Base-by-base conservation (phyloP, 768 basidiomycete species). In the Phaffia tasmanica region DNA sequence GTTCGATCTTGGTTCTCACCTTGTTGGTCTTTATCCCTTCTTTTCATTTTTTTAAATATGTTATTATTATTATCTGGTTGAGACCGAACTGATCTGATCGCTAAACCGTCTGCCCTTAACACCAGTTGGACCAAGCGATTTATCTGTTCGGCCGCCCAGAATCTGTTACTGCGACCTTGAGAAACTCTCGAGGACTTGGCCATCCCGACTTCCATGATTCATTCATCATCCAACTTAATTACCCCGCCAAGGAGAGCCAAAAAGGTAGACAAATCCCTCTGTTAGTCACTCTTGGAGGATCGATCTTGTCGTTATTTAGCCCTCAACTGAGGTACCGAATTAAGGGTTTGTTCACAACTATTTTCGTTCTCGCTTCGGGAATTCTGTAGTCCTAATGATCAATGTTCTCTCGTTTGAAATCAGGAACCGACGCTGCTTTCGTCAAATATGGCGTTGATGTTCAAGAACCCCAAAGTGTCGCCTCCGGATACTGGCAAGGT, bases 1-100 rank as follows among this genome's bases (percentile, higher is more conserved):
- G 2, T 92, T 84, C 74, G 88, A 92, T 74, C 80, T 92, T 25
- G 89, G 87, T 5, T 77, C 86, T 9, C 88, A 92, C 74, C 79
- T 89, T 30, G 74, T 76, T 11, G 30, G 72, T 47, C 25, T 42
- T 4, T 29, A 51, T 29, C 25, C 25, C 11, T 19, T 51, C 60
- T n/a, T 14, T 25, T 50, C 11, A 16, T 30, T 35, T 49, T 19
- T n/a, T 16, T 2, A 49, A 30, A 32, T 16, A 30, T 30, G 29
- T 14, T 18, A 14, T 15, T 48, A 21, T 19, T 7, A 25, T 25
- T 25, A 49, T 19, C 21, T 48, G 29, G 42, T 16, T 16, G 19
- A 25, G n/a, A n/a, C n/a, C n/a, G n/a, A n/a, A n/a, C n/a, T n/a
- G n/a, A n/a, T n/a, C 16, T 51, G 16, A 23, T 51, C 50, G 16